These are phyloP conservation scores for Ogataea dorogensis DNA, from an alignment of 805 yeast genomes.

Conservation along the genomic window DNA sequence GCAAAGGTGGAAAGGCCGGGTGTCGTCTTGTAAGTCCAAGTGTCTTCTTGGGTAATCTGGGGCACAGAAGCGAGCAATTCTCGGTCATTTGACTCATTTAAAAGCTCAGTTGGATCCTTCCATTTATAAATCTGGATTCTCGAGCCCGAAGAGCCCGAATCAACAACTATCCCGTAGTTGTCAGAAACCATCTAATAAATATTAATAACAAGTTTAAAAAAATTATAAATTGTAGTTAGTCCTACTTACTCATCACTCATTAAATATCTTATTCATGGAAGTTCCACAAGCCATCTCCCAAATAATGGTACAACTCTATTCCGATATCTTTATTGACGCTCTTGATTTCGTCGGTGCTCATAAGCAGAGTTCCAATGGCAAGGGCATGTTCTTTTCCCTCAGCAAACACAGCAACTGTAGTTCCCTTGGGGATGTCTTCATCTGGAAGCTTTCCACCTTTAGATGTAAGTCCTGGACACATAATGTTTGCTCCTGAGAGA, in stretches of 20 bases:
- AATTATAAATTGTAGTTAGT: too few species aligned
- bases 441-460: constrained; percentile 83
- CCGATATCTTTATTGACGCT: constrained; percentile 84
- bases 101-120: constrained; percentile 49
- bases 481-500: constrained; percentile 91
- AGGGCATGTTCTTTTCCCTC: constrained; percentile 90
- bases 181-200: constrained; percentile 13
- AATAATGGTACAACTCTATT: constrained; percentile 74
- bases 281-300: constrained; percentile 89
- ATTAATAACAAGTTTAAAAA: too few species aligned
- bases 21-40: constrained; percentile 68
- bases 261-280: constrained; percentile 29
- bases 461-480: constrained; percentile 94
- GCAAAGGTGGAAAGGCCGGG: constrained; percentile 84
- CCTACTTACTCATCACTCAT: constrained; percentile 10
- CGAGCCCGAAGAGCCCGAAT: constrained; percentile 96
- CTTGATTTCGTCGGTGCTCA: constrained; percentile 90
- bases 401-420: constrained; percentile 81
- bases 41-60: constrained; percentile 54
- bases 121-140: constrained; percentile 81
- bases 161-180: constrained; percentile 82
- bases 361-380: constrained; percentile 82
- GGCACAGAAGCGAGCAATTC: constrained; percentile 59
- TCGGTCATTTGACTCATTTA: constrained; percentile 33
- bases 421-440: constrained; percentile 59